A percentile compares a stretch with the other conserved stretches of the same genome.
phyloP scores from a whole-genome alignment of 441 rosid genomes.

The Bruguiera hainesii region DNA sequence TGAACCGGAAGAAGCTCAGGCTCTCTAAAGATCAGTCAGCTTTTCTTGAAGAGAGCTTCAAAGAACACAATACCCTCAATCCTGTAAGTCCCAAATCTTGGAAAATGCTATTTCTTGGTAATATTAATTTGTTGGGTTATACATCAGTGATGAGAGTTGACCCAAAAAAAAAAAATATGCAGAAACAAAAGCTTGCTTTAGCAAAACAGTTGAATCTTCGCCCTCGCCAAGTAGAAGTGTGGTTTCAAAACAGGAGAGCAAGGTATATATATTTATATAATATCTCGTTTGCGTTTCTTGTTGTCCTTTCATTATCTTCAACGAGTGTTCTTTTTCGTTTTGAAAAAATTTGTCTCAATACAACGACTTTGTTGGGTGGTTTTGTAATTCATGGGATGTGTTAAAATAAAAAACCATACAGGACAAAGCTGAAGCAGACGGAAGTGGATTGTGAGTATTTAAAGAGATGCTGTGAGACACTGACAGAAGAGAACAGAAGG shows the following conservation, averaged over 20 bases:
- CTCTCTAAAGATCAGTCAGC: constrained; percentile 92
- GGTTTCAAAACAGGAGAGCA: constrained; percentile 97
- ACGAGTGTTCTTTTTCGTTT: not conserved
- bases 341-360: not conserved
- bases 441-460: constrained; percentile 95
- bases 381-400: not conserved
- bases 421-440: constrained; percentile 96
- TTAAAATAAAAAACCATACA: constrained; percentile 13
- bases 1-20: constrained; percentile 81
- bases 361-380: not conserved
- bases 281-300: too few relatives aligned
- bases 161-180: constrained; percentile 7
- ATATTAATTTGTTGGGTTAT: not conserved
- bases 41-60: constrained; percentile 91
- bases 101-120: not conserved
- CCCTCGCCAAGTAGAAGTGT: constrained; percentile 97
- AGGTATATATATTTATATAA: constrained; percentile 36
- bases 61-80: constrained; percentile 86
- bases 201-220: constrained; percentile 93
- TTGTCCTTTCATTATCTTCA: too few relatives aligned
- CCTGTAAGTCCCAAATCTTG: constrained; percentile 53
- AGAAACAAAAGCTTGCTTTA: constrained; percentile 87
- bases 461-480: constrained; percentile 83
- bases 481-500: constrained; percentile 90
- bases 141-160: not conserved